Percentiles rank a stretch among this genome's conserved stretches.
Conservation (phyloP, 306 rosid genomes). For the Cucurbita pepo region DNA sequence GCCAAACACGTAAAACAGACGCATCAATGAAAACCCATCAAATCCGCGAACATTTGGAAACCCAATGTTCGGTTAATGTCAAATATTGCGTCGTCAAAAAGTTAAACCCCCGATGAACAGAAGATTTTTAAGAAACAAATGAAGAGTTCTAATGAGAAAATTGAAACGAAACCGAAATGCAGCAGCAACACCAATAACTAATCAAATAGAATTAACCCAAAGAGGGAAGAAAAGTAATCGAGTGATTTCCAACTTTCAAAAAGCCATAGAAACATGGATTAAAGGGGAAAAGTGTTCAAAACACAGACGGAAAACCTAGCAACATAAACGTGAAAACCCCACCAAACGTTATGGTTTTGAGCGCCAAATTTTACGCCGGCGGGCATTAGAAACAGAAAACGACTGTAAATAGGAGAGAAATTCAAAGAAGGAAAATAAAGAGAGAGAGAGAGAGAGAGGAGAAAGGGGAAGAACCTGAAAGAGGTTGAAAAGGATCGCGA, state of each 20-base stretch:
- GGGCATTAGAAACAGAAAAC: background rate
- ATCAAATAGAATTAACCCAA: background rate
- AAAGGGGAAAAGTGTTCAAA: background rate
- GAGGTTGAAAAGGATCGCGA: background rate
- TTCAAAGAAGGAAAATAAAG: slow-evolving; percentile 8
- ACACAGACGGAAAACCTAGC: background rate
- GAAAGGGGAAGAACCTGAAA: background rate
- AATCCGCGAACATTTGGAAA: background rate
- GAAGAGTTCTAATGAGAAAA: slow-evolving; percentile 18
- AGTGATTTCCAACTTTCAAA: background rate
- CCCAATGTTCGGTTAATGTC: background rate
- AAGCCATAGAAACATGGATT: slow-evolving; percentile 15
- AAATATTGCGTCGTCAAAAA: background rate
- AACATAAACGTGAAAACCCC: background rate
- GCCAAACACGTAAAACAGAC: background rate
- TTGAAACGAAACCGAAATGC: slow-evolving; percentile 18
- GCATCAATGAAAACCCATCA: background rate
- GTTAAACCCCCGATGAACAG: background rate
- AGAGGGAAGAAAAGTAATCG: background rate
- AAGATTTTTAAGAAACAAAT: background rate
- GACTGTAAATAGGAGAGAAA: slow-evolving; percentile 1
- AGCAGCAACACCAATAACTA: background rate
- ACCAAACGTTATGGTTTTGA: background rate
- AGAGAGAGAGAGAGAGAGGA: background rate
- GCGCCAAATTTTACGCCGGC: background rate